Base-by-base conservation (phyloP, 192 early-diverging fungal species). In the Gonapodya prolifera region DNA sequence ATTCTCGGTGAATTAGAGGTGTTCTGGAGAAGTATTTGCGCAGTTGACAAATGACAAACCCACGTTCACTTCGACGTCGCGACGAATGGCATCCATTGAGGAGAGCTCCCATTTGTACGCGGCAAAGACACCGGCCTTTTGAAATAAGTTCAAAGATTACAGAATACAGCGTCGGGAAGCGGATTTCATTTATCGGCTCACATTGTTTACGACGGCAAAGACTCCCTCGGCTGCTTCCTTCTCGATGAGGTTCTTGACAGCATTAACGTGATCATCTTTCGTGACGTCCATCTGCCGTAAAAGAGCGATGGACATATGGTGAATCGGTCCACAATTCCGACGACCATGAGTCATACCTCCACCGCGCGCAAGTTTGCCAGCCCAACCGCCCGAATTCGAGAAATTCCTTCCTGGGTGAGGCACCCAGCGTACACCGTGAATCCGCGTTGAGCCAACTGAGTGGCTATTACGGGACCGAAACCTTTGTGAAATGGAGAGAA, bases 91-190 rank as follows among this genome's bases (percentile, higher is more conserved):
- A 32, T 73, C 71, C 18, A 73, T 16, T 2, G 71, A 29, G 16
- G 71, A 73, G 18, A 73, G 71, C 31, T 73, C 71, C 71, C 71
- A 73, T 29, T 73, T 73, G 71, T 73, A 73, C 8, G 71, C 71
- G 28, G 71, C 16, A 32, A 30, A 8, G 2, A 73, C 28, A 32
- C 71, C 71, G 71, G 71, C 71, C n/a, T n/a, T n/a, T n/a, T n/a
- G n/a, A n/a, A n/a, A n/a, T n/a, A n/a, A n/a, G n/a, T n/a, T n/a
- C n/a, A n/a, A n/a, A n/a, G n/a, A n/a, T n/a, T n/a, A n/a, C n/a
- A n/a, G n/a, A n/a, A n/a, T n/a, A n/a, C n/a, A n/a, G n/a, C n/a
- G n/a, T n/a, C n/a, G n/a, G n/a, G n/a, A n/a, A n/a, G n/a, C n/a
- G n/a, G n/a, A n/a, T n/a, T n/a, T n/a, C n/a, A n/a, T n/a, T n/a